These are phyloP conservation scores for Rhodomyrtus psidioides DNA, from an alignment of 441 rosid species.

Conservation along the genomic window DNA sequence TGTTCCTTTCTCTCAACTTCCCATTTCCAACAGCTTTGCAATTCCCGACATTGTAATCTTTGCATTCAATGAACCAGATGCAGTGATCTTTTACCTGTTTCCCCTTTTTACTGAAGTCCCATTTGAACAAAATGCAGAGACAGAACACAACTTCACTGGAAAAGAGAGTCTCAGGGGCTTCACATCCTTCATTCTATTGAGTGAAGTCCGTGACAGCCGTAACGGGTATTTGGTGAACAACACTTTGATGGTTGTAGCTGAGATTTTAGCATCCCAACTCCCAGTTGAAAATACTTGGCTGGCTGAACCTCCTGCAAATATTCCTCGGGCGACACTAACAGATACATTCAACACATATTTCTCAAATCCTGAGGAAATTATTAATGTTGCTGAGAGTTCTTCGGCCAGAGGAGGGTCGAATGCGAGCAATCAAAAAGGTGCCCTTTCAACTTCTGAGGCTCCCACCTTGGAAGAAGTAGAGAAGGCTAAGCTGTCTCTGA, in stretches of 20 bases:
- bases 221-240: neutral
- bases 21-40: too few species aligned
- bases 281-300: neutral
- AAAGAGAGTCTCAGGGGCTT: neutral
- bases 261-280: neutral
- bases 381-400: neutral
- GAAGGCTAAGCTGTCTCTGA: constrained; percentile 4
- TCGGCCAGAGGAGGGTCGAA: neutral
- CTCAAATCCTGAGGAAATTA: neutral
- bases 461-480: neutral
- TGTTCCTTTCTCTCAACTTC: too few species aligned
- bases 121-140: neutral
- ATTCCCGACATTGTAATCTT: neutral
- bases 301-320: neutral
- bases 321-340: neutral
- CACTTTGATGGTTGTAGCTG: neutral
- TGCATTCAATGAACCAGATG: neutral
- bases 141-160: neutral
- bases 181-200: neutral
- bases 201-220: neutral
- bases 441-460: neutral
- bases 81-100: neutral
- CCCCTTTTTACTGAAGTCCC: neutral
- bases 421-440: neutral
- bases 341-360: neutral